Percentiles rank a stretch among this genome's conserved stretches.
These are phyloP conservation scores for Huntiella omanensis DNA, from an alignment of 2,329 filamentous ascomycete species.

Conservation along the genomic window DNA sequence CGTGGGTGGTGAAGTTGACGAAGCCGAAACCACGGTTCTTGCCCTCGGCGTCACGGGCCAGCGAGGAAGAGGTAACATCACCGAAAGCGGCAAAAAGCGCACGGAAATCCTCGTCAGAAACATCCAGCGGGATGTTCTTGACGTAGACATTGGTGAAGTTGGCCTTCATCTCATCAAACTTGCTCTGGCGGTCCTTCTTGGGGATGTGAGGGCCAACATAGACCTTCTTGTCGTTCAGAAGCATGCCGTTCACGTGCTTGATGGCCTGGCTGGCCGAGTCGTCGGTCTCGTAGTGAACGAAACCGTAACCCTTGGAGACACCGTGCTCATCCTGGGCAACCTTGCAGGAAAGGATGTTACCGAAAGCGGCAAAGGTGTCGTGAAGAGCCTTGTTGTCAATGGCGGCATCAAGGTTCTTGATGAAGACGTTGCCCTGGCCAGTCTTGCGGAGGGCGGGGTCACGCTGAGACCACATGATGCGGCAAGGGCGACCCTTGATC, in stretches of 20 bases:
- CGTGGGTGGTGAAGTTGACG: conserved; percentile 88
- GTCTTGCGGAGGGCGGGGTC: conserved; percentile 98
- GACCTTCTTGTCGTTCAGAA: conserved; percentile 99
- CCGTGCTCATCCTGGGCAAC: conserved; percentile 94
- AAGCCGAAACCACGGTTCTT: conserved; percentile 94
- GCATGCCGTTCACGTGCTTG: conserved; percentile 99
- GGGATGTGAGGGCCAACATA: conserved; percentile 98
- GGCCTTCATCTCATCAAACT: conserved; percentile 99
- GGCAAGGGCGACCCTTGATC: conserved; percentile 97
- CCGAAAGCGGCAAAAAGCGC: conserved; percentile 81
- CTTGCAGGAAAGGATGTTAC: conserved; percentile 99
- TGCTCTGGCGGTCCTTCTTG: conserved; percentile 99
- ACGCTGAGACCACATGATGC: conserved; percentile 99
- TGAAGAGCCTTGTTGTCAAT: conserved; percentile 99
- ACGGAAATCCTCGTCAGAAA: conserved; percentile 86
- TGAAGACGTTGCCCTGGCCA: conserved; percentile 98
- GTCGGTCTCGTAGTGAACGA: conserved; percentile 98
- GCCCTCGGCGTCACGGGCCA: conserved; percentile 73
- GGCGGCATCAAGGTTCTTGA: conserved; percentile 97
- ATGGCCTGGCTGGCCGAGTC: conserved; percentile 93
- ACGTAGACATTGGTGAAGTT: conserved; percentile 99
- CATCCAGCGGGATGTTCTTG: conserved; percentile 84
- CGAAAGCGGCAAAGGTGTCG: conserved; percentile 96
- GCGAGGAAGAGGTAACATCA: conserved; percentile 85
- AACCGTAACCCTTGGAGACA: conserved; percentile 96